phyloP scores from a whole-genome alignment of 768 basidiomycete species.

The Suillus subaureus region DNA sequence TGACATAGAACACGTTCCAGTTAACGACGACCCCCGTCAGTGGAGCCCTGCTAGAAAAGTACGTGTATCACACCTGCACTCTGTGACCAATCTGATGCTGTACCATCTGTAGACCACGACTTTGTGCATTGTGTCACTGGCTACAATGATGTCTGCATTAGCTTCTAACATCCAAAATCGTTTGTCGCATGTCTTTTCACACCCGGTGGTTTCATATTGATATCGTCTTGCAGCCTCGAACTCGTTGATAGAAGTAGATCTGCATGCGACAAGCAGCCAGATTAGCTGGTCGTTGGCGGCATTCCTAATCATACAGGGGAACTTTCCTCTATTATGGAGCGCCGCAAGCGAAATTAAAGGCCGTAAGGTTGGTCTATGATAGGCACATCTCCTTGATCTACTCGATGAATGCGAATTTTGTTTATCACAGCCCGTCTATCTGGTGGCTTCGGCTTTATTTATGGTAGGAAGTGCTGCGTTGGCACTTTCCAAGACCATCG shows the following conservation, averaged over 20 bases:
- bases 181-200: constrained; percentile 15
- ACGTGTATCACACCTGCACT: constrained; percentile 4
- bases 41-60: constrained; percentile 64
- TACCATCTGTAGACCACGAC: constrained; percentile 22
- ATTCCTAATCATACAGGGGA: constrained; percentile 74
- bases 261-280: constrained; percentile 60
- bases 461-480: constrained; percentile 59
- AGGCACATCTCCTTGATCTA: neutral
- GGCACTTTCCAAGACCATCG: constrained; percentile 55
- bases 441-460: constrained; percentile 53
- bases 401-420: constrained; percentile 6
- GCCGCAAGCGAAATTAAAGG: constrained; percentile 76
- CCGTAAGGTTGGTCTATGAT: neutral
- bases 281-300: constrained; percentile 69
- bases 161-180: constrained; percentile 32
- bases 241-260: constrained; percentile 56
- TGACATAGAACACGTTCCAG: constrained; percentile 42
- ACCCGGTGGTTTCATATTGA: neutral
- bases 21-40: constrained; percentile 60
- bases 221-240: constrained; percentile 55
- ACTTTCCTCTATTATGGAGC: constrained; percentile 67
- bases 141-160: constrained; percentile 24
- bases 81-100: neutral
- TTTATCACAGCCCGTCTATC: constrained; percentile 49
- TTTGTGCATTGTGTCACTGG: too few relatives aligned